Evolutionary conservation across 805 yeast species (phyloP).

Genomic region (Myxozyma mucilagina): DNA sequence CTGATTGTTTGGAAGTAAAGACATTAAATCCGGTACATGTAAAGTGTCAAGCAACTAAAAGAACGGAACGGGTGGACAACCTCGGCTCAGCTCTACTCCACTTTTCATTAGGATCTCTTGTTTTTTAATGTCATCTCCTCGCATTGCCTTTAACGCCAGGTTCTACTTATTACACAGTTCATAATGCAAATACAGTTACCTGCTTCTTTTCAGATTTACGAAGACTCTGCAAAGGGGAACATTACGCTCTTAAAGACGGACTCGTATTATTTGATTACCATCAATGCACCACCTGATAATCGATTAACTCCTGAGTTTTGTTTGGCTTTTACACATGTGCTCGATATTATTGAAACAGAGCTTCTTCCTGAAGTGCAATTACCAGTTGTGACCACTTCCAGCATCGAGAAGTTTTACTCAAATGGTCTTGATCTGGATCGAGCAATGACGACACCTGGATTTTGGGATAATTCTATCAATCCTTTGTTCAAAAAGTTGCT

Average conservation of each 20-base stretch:
- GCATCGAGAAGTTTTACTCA: slow-evolving; percentile 42
- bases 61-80: not conserved
- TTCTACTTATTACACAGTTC: not conserved
- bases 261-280: slow-evolving; percentile 39
- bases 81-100: not conserved
- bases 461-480: slow-evolving; percentile 40
- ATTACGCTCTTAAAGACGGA: slow-evolving; percentile 23
- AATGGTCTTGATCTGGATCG: slow-evolving; percentile 44
- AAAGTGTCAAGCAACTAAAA: no score
- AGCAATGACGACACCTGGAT: slow-evolving; percentile 40
- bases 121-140: not conserved
- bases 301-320: slow-evolving; percentile 40
- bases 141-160: not conserved
- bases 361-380: slow-evolving; percentile 32
- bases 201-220: slow-evolving; percentile 7
- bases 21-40: no score
- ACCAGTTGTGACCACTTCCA: slow-evolving; percentile 44
- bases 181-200: slow-evolving; percentile 6
- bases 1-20: no score
- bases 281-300: slow-evolving; percentile 42
- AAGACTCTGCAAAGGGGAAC: slow-evolving; percentile 8
- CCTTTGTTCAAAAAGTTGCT: slow-evolving; percentile 40
- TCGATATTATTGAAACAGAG: slow-evolving; percentile 37
- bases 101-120: not conserved
- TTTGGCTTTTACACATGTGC: slow-evolving; percentile 40